Conservation (phyloP, 192 early-diverging fungal genomes). For the Obelidium mucronatum region DNA sequence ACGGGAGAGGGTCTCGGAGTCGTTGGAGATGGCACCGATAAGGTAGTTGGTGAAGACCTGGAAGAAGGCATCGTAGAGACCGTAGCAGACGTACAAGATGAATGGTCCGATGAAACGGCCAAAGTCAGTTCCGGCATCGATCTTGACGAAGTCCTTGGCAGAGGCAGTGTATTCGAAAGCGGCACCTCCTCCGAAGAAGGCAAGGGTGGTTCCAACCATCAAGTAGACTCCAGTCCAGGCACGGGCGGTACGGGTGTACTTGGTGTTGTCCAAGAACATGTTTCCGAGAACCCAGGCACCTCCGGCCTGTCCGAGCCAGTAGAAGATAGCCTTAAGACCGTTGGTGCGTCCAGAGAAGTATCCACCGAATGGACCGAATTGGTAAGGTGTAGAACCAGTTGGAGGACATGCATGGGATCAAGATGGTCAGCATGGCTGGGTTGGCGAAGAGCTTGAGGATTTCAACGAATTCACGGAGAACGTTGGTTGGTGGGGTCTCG, state of each 20-base stretch:
- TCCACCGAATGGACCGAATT: conserved; percentile 53
- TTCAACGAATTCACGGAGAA: conserved; percentile 61
- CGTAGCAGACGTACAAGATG: conserved; percentile 78
- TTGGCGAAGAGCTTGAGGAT: conserved; percentile 70
- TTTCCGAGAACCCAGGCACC: conserved; percentile 32
- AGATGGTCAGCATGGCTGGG: conserved; percentile 71
- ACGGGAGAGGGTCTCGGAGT: conserved; percentile 58
- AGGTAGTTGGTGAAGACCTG: conserved; percentile 87
- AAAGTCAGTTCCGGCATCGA: conserved; percentile 30
- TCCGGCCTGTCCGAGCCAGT: conserved; percentile 24
- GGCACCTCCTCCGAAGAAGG: conserved; percentile 29
- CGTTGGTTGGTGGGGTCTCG: conserved; percentile 68
- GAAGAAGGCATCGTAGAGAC: conserved; percentile 82
- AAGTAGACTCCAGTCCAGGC: conserved; percentile 65
- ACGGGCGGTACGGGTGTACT: conserved; percentile 65
- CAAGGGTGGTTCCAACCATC: conserved; percentile 8
- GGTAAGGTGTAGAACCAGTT: conserved; percentile 88
- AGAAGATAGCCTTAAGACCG: conserved; percentile 32
- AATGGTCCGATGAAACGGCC: conserved; percentile 61
- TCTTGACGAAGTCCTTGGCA: conserved; percentile 58
- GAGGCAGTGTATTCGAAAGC: conserved; percentile 47
- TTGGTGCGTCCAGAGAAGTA: conserved; percentile 33
- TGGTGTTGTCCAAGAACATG: conserved; percentile 58
- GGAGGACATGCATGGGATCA: conserved; percentile 51
- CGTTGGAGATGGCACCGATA: conserved; percentile 85